Conservation (phyloP, 495 filamentous ascomycete genomes). For the Penicillium roqueforti region DNA sequence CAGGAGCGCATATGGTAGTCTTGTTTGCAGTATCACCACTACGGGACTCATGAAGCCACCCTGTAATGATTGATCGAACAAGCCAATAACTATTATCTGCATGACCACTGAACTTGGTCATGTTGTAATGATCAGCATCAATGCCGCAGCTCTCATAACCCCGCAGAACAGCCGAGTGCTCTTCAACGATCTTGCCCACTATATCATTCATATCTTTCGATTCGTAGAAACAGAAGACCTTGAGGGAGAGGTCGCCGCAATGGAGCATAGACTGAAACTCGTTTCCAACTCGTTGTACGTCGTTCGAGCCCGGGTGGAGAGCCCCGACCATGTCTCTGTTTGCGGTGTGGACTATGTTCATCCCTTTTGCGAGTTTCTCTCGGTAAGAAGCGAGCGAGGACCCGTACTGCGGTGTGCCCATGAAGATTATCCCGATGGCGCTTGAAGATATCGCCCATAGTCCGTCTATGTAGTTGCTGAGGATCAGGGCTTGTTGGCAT, state of each 20-base stretch:
- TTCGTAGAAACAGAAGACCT: slow-evolving; percentile 6
- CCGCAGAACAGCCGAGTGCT: slow-evolving; percentile 1
- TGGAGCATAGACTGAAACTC: not conserved
- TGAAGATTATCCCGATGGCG: slow-evolving; percentile 1
- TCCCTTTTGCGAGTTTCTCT: not conserved
- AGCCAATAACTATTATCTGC: not conserved
- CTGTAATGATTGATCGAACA: not conserved
- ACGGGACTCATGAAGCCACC: not conserved
- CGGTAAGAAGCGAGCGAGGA: not conserved
- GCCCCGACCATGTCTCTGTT: not conserved
- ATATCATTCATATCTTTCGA: not conserved
- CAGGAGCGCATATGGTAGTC: not conserved
- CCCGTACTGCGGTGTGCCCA: slow-evolving; percentile 4
- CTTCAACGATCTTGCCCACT: slow-evolving; percentile 7
- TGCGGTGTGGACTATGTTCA: not conserved
- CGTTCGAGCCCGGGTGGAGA: not conserved
- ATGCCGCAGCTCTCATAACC: not conserved
- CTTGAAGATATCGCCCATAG: slow-evolving; percentile 4
- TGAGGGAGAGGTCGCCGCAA: not conserved
- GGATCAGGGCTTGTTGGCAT: slow-evolving; percentile 4
- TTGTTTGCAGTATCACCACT: not conserved
- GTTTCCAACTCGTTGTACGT: not conserved
- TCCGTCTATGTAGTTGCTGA: slow-evolving; percentile 3
- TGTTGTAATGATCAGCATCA: not conserved
- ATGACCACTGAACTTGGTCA: not conserved